These are phyloP conservation scores for Populus ilicifolia DNA, from an alignment of 345 rosid species.

Conservation along the genomic window DNA sequence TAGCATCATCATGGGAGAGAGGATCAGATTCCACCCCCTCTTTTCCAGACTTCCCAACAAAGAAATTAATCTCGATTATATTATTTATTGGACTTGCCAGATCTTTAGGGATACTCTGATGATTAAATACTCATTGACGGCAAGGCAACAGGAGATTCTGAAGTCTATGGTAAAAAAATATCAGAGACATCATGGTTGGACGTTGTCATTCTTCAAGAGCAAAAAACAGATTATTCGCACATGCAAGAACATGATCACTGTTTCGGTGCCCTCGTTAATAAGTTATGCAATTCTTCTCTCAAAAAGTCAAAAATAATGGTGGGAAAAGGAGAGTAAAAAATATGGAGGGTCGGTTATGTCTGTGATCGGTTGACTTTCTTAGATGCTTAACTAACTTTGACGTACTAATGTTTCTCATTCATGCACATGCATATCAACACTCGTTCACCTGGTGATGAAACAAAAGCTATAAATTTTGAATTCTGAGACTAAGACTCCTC, in stretches of 20 bases:
- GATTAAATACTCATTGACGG: background rate
- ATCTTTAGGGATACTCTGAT: constrained; percentile 53
- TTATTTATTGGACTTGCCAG: constrained; percentile 35
- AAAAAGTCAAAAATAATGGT: background rate
- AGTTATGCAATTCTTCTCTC: background rate
- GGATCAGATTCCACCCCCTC: constrained; percentile 14
- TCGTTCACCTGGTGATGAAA: constrained; percentile 9
- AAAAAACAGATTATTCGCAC: constrained; percentile 2
- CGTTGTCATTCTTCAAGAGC: constrained; percentile 5
- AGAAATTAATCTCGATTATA: background rate
- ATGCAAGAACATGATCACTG: background rate
- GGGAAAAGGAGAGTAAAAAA: background rate
- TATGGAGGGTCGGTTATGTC: constrained; percentile 16
- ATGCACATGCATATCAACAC: background rate
- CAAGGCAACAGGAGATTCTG: background rate
- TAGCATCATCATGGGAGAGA: constrained; percentile 1
- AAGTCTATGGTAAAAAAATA: background rate
- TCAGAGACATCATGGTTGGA: background rate
- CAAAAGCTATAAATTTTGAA: background rate
- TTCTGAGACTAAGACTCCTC: background rate
- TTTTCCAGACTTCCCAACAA: constrained; percentile 14
- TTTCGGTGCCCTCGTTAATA: background rate
- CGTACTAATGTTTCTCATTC: background rate
- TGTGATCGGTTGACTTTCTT: constrained; percentile 25
- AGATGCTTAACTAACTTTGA: constrained; percentile 19